These are phyloP conservation scores for Tausonia pullulans DNA, from an alignment of 1,284 basidiomycete genomes.

Conservation along the genomic window DNA sequence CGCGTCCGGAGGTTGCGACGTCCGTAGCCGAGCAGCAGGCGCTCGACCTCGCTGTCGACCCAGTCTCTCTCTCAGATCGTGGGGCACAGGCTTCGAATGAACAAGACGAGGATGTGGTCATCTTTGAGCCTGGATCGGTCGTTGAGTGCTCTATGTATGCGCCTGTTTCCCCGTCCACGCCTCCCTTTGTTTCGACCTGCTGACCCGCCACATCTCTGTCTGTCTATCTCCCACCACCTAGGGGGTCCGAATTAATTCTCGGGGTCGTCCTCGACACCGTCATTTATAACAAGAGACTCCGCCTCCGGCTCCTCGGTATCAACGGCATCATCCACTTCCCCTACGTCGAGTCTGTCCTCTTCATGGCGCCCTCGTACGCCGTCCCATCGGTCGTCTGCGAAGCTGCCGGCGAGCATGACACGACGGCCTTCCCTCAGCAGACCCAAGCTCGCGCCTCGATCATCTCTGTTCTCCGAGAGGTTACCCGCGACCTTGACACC, in stretches of 20 bases:
- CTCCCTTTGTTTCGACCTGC: too few relatives aligned
- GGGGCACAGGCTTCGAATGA: too few relatives aligned
- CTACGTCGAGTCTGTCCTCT: constrained; percentile 1
- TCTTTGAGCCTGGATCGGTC: neutral
- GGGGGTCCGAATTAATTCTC: neutral
- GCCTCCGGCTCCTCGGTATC: constrained; percentile 1
- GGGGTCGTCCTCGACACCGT: constrained; percentile 14
- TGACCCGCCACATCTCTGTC: too few relatives aligned
- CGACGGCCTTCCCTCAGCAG: neutral
- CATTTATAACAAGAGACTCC: neutral
- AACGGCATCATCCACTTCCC: neutral
- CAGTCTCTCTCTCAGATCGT: too few relatives aligned
- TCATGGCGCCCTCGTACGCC: neutral
- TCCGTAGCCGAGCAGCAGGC: too few relatives aligned
- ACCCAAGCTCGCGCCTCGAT: neutral
- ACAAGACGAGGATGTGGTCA: neutral
- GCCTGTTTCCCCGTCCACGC: too few relatives aligned
- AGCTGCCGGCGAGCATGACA: neutral
- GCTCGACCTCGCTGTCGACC: too few relatives aligned
- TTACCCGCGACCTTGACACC: neutral
- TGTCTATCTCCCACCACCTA: too few relatives aligned
- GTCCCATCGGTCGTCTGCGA: neutral
- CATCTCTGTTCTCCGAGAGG: neutral
- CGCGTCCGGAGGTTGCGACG: too few relatives aligned
- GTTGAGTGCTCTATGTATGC: too few relatives aligned